These are phyloP conservation scores for Suillus subaureus DNA, from an alignment of 768 basidiomycete genomes.

Conservation along the genomic window DNA sequence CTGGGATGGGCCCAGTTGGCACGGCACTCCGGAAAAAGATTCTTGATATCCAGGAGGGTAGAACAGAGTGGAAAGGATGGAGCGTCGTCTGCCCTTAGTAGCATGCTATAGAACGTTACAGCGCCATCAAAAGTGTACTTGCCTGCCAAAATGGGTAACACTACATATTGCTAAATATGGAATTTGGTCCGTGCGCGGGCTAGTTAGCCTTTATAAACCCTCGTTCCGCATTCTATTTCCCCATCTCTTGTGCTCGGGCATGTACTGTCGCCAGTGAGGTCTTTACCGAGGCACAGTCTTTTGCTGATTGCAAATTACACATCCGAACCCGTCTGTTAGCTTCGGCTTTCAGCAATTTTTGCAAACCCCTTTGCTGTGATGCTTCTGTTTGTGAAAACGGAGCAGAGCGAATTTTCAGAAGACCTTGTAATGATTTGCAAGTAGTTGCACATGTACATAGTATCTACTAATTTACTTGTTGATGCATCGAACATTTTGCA, in stretches of 20 bases:
- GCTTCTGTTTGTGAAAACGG: background rate
- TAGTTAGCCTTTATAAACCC: slow-evolving; percentile 41
- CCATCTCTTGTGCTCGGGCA: slow-evolving; percentile 93
- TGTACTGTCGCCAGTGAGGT: slow-evolving; percentile 96
- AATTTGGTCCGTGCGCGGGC: slow-evolving; percentile 53
- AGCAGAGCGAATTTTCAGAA: background rate
- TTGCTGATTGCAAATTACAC: slow-evolving; percentile 96
- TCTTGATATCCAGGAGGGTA: slow-evolving; percentile 77
- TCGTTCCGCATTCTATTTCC: slow-evolving; percentile 20
- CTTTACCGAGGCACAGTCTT: slow-evolving; percentile 91
- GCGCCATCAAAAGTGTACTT: too few species aligned
- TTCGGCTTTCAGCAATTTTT: slow-evolving; percentile 93
- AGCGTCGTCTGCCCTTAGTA: slow-evolving; percentile 42
- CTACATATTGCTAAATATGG: background rate
- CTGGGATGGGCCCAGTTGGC: slow-evolving; percentile 58
- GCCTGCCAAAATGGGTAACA: background rate
- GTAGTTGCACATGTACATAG: too few species aligned
- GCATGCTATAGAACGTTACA: background rate
- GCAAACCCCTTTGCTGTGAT: slow-evolving; percentile 42
- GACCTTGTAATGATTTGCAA: too few species aligned
- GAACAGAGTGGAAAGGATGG: slow-evolving; percentile 64
- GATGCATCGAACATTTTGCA: too few species aligned
- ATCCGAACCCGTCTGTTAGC: slow-evolving; percentile 92
- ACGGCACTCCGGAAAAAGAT: slow-evolving; percentile 70
- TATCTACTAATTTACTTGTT: too few species aligned